phyloP scores from a whole-genome alignment of 129 eudicot species.

The Mikania micrantha region DNA sequence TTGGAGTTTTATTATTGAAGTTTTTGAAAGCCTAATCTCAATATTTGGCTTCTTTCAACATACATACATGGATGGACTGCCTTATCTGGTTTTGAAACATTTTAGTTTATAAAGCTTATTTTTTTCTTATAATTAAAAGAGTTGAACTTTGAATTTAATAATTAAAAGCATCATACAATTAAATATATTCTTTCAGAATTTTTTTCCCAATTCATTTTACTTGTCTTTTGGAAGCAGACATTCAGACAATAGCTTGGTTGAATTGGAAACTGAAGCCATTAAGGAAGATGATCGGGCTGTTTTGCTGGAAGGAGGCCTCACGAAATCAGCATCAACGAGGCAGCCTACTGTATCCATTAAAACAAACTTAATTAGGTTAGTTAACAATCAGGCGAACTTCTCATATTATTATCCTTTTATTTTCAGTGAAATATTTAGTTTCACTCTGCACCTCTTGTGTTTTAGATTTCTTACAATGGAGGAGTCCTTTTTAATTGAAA shows the following conservation, averaged over 20 bases:
- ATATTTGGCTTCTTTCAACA: background rate
- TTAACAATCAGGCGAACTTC: background rate
- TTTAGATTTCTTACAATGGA: conserved; percentile 79
- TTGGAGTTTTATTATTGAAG: background rate
- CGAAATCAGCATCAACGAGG: conserved; percentile 69
- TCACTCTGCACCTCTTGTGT: conserved; percentile 17
- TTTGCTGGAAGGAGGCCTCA: conserved; percentile 84
- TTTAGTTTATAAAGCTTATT: background rate
- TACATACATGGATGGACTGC: background rate
- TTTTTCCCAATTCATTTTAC: background rate
- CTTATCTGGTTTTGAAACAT: background rate
- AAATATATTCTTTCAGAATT: background rate
- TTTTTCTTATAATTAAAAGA: background rate
- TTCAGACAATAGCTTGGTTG: conserved; percentile 77
- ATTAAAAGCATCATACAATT: background rate
- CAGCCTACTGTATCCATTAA: conserved; percentile 47
- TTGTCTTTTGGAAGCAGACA: conserved; percentile 48
- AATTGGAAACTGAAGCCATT: conserved; percentile 44
- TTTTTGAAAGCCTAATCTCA: background rate
- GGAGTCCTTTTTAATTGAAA: conserved; percentile 82
- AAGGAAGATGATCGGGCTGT: conserved; percentile 85
- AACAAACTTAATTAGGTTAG: conserved; percentile 67
- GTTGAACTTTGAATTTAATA: background rate
- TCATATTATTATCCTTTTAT: background rate
- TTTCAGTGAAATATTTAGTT: background rate